Conservation (phyloP, 78 protist genomes). For the Fonticula alba region DNA sequence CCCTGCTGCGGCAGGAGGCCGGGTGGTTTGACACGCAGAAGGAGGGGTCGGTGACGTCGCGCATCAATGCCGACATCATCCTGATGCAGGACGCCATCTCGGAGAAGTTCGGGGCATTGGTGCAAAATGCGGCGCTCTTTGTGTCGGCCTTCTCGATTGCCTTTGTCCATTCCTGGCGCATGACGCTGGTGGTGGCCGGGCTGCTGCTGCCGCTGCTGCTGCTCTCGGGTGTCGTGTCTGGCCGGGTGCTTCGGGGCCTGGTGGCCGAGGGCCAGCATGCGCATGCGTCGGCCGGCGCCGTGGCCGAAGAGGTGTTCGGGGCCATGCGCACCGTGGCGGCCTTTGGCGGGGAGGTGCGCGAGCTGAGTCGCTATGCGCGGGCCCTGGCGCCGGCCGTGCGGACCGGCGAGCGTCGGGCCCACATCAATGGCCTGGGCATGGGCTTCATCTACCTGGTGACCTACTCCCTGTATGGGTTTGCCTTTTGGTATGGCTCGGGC, state of each 20-base stretch:
- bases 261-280: conserved; percentile 23
- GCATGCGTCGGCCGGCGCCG: conserved; percentile 45
- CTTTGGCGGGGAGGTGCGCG: conserved; percentile 26
- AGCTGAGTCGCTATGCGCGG: neutral
- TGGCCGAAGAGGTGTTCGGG: conserved; percentile 41
- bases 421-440: conserved; percentile 30
- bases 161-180: neutral
- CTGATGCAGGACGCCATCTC: too few species aligned
- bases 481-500: conserved; percentile 45
- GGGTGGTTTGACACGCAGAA: conserved; percentile 35
- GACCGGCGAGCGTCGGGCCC: conserved; percentile 19
- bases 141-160: neutral
- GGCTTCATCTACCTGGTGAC: conserved; percentile 33
- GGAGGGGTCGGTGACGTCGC: conserved; percentile 16
- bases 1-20: conserved; percentile 40
- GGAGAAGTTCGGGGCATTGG: too few species aligned
- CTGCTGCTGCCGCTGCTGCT: too few species aligned
- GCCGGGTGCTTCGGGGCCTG: conserved; percentile 6
- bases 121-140: too few species aligned
- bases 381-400: conserved; percentile 14
- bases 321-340: conserved; percentile 45
- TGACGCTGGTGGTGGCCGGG: neutral
- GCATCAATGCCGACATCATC: conserved; percentile 18
- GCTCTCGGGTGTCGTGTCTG: conserved; percentile 25
- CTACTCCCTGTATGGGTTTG: conserved; percentile 21